Conservation (phyloP, 371 early-diverging fungal genomes). For the Zopfochytrium polystomum region DNA sequence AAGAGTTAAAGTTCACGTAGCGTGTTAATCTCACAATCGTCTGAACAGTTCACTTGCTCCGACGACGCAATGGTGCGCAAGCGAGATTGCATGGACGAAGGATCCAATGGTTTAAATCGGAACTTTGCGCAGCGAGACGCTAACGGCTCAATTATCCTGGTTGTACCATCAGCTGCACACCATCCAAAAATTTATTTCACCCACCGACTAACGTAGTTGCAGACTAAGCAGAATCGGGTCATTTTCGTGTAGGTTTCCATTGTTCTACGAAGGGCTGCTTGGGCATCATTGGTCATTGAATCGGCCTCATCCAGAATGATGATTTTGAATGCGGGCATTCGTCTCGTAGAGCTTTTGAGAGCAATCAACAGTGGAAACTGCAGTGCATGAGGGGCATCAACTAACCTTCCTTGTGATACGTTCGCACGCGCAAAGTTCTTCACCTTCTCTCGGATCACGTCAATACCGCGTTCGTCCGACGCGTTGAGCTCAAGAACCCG, state of each 20-base stretch:
- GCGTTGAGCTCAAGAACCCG: constrained; percentile 98
- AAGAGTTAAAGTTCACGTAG: constrained; percentile 10
- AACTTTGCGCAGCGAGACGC: constrained; percentile 96
- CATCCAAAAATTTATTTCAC: not conserved
- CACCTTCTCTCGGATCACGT: constrained; percentile 92
- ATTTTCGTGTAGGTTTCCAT: constrained; percentile 97
- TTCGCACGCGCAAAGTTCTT: constrained; percentile 91
- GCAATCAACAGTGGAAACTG: not conserved
- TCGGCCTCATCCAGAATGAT: constrained; percentile 99
- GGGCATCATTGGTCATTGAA: constrained; percentile 98
- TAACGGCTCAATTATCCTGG: constrained; percentile 90
- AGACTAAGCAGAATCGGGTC: constrained; percentile 97
- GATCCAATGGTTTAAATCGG: constrained; percentile 81
- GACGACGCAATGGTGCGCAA: constrained; percentile 62
- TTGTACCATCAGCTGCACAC: not conserved
- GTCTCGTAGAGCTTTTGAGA: constrained; percentile 32
- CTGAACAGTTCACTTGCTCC: constrained; percentile 60
- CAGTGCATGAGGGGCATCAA: constrained; percentile 1
- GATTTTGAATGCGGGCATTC: constrained; percentile 85
- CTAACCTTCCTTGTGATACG: constrained; percentile 36
- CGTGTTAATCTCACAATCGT: constrained; percentile 18
- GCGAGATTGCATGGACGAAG: constrained; percentile 46
- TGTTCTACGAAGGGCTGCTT: constrained; percentile 96
- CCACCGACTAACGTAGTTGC: constrained; percentile 92
- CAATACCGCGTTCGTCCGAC: constrained; percentile 98